Evolutionary conservation across 805 yeast species (phyloP).

Genomic region (Schizosaccharomyces japonicus): DNA sequence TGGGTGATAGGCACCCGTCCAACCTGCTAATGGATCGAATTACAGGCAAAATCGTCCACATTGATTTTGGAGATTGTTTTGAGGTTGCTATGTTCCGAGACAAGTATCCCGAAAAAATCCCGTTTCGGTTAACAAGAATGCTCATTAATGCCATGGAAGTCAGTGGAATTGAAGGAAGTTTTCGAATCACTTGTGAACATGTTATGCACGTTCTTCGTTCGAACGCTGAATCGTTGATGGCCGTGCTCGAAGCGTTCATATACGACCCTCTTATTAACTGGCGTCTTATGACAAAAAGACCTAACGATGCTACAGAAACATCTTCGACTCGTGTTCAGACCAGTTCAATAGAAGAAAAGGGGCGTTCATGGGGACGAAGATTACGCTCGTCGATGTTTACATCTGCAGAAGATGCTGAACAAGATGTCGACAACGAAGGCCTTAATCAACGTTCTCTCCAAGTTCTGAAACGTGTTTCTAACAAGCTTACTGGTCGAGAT

Average conservation of each 20-base stretch:
- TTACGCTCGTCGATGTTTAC: slow-evolving; percentile 26
- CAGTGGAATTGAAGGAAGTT: slow-evolving; percentile 92
- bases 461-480: slow-evolving; percentile 72
- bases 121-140: slow-evolving; percentile 91
- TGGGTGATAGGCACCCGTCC: slow-evolving; percentile 95
- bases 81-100: slow-evolving; percentile 93
- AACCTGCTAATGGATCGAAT: slow-evolving; percentile 82
- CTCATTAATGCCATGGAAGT: slow-evolving; percentile 96
- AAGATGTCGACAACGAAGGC: slow-evolving; percentile 41
- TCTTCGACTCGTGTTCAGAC: not conserved
- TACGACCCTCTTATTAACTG: slow-evolving; percentile 95
- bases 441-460: slow-evolving; percentile 77
- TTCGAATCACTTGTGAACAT: slow-evolving; percentile 85
- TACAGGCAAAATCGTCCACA: slow-evolving; percentile 88
- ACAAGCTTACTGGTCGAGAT: slow-evolving; percentile 83
- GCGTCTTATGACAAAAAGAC: slow-evolving; percentile 38
- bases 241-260: slow-evolving; percentile 91
- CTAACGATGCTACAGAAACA: not conserved
- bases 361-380: slow-evolving; percentile 1
- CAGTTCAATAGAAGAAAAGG: slow-evolving; percentile 4
- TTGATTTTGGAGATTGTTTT: slow-evolving; percentile 97
- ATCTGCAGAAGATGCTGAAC: slow-evolving; percentile 30
- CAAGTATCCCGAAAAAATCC: slow-evolving; percentile 93
- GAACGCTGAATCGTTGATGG: slow-evolving; percentile 89
- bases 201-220: slow-evolving; percentile 86